Percentiles rank a stretch among this genome's conserved stretches.
Conservation (phyloP, 495 filamentous ascomycete species). For the Podospora fimiseda region DNA sequence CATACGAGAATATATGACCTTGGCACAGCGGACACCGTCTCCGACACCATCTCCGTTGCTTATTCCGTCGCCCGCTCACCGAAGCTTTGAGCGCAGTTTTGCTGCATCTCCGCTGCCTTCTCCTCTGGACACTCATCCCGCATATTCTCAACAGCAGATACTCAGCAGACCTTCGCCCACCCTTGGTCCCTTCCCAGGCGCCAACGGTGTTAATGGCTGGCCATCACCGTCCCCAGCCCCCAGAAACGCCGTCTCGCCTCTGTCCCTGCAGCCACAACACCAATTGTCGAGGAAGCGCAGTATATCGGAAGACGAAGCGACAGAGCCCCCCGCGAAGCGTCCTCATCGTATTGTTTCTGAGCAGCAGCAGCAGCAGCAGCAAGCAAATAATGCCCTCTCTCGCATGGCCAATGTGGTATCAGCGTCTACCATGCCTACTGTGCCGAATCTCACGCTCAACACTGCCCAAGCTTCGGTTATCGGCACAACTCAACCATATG, state of each 20-base stretch:
- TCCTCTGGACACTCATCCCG: slow-evolving; percentile 27
- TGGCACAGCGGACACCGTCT: slow-evolving; percentile 29
- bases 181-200: slow-evolving; percentile 12
- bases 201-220: slow-evolving; percentile 22
- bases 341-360: slow-evolving; percentile 29
- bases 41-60: slow-evolving; percentile 30
- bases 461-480: slow-evolving; percentile 21
- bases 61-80: slow-evolving; percentile 32
- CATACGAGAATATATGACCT: slow-evolving; percentile 75
- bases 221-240: slow-evolving; percentile 32
- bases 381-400: slow-evolving; percentile 22
- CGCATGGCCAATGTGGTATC: slow-evolving; percentile 31
- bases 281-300: slow-evolving; percentile 58
- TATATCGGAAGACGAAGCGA: slow-evolving; percentile 53
- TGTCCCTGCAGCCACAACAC: slow-evolving; percentile 44
- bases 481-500: slow-evolving; percentile 9
- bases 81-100: slow-evolving; percentile 24
- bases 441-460: slow-evolving; percentile 41
- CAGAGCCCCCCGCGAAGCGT: slow-evolving; percentile 66
- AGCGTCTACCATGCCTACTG: slow-evolving; percentile 23
- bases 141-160: slow-evolving; percentile 19
- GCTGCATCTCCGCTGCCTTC: slow-evolving; percentile 42
- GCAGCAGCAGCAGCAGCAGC: slow-evolving; percentile 1
- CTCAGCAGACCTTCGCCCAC: slow-evolving; percentile 26
- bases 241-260: slow-evolving; percentile 44